A percentile compares a stretch with the other conserved stretches of the same genome.
Evolutionary conservation across 768 basidiomycete genomes (phyloP).

Genomic region (Boletus vermiculosoides): DNA sequence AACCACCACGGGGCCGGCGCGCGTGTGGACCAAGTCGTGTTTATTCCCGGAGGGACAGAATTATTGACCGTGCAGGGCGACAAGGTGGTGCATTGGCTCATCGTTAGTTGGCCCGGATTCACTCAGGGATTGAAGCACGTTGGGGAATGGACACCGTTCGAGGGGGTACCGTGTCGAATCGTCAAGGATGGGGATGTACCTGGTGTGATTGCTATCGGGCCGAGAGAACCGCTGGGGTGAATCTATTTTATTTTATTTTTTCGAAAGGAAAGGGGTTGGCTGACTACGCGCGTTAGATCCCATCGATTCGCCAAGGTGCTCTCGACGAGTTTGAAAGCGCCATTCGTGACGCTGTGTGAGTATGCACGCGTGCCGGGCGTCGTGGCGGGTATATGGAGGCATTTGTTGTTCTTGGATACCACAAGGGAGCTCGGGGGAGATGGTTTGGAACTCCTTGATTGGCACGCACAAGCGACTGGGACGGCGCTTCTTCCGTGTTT

Average conservation of each 20-base stretch:
- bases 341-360: slow-evolving; percentile 23
- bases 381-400: slow-evolving; percentile 23
- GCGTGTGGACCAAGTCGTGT: slow-evolving; percentile 28
- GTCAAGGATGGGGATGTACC: slow-evolving; percentile 19
- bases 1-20: background rate
- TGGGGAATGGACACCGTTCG: slow-evolving; percentile 19
- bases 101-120: slow-evolving; percentile 18
- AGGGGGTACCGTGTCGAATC: slow-evolving; percentile 19
- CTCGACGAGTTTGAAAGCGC: slow-evolving; percentile 19
- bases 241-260: background rate
- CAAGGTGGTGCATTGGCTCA: slow-evolving; percentile 23
- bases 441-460: slow-evolving; percentile 30
- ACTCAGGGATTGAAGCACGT: slow-evolving; percentile 16
- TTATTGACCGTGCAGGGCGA: slow-evolving; percentile 29
- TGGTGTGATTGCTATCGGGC: slow-evolving; percentile 22
- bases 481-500: slow-evolving; percentile 25
- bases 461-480: slow-evolving; percentile 25
- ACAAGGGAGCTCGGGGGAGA: slow-evolving; percentile 14
- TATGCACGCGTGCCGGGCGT: slow-evolving; percentile 24
- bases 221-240: slow-evolving; percentile 12
- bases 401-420: slow-evolving; percentile 27
- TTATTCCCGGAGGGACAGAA: slow-evolving; percentile 26
- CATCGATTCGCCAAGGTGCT: slow-evolving; percentile 20
- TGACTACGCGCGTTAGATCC: background rate
- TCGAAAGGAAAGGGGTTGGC: background rate